Percentiles rank a stretch among this genome's conserved stretches.
These are phyloP conservation scores for Fusarium pininemorale DNA, from an alignment of 2,329 filamentous ascomycete genomes.

Conservation along the genomic window DNA sequence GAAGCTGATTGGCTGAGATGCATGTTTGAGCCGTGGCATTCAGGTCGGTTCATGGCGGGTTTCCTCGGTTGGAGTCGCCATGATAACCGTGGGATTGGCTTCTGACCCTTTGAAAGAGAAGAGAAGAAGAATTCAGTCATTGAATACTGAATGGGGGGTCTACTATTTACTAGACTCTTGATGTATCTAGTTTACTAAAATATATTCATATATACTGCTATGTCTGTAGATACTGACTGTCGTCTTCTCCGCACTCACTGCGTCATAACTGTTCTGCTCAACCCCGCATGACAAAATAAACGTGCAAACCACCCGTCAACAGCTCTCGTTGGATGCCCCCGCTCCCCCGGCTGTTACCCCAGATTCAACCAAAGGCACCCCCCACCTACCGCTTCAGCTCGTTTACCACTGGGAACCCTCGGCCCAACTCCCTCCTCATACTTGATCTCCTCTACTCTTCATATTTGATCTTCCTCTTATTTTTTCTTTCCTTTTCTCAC, in stretches of 20 bases:
- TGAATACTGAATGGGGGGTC: background rate
- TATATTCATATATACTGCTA: background rate
- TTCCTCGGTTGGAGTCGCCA: slow-evolving; percentile 46
- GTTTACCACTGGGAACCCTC: slow-evolving; percentile 39
- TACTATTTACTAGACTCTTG: background rate
- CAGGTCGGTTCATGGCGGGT: slow-evolving; percentile 43
- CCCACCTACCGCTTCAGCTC: slow-evolving; percentile 35
- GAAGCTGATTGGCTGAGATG: slow-evolving; percentile 21
- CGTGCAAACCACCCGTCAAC: background rate
- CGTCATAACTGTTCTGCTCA: background rate
- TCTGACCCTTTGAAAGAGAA: background rate
- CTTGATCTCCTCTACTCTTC: background rate
- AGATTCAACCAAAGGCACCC: slow-evolving; percentile 24
- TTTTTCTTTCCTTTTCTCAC: background rate
- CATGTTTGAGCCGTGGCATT: slow-evolving; percentile 24
- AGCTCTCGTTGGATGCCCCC: slow-evolving; percentile 20
- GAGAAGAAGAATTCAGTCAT: background rate
- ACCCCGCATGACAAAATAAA: slow-evolving; percentile 38
- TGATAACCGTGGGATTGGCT: slow-evolving; percentile 8
- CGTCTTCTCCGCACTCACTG: slow-evolving; percentile 20
- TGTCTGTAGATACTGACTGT: background rate
- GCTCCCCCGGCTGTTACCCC: slow-evolving; percentile 41
- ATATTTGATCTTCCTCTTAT: background rate
- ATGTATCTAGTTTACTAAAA: background rate
- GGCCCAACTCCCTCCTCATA: slow-evolving; percentile 26